Percentiles rank a stretch among this genome's conserved stretches.
Conservation (phyloP, 1,284 basidiomycete genomes). For the Filobasidium uniguttulatum region DNA sequence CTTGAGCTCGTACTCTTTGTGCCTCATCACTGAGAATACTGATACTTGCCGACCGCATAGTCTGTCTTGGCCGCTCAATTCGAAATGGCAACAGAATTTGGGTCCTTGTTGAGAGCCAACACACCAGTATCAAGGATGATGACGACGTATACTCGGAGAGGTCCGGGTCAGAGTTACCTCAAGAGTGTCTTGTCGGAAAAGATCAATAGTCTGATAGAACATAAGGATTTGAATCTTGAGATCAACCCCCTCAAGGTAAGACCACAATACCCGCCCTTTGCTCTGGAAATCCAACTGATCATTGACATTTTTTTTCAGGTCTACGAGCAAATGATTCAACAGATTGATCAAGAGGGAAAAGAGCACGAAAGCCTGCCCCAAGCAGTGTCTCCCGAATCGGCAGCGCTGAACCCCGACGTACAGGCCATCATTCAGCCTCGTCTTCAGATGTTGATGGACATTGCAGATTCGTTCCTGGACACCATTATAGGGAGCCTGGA, state of each 20-base stretch:
- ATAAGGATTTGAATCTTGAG: conserved; percentile 95
- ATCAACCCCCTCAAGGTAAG: conserved; percentile 92
- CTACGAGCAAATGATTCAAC: conserved; percentile 94
- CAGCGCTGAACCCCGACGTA: conserved; percentile 81
- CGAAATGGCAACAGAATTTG: conserved; percentile 95
- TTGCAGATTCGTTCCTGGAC: conserved; percentile 87
- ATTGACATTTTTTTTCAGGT: conserved; percentile 43
- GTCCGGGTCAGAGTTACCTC: conserved; percentile 93
- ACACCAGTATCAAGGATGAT: conserved; percentile 99
- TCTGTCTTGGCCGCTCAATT: conserved; percentile 96
- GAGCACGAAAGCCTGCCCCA: conserved; percentile 79
- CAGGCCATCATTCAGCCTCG: conserved; percentile 94
- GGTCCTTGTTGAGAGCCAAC: conserved; percentile 89
- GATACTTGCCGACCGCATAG: conserved; percentile 36
- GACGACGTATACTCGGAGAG: conserved; percentile 97
- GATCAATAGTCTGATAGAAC: conserved; percentile 95
- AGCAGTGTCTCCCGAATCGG: conserved; percentile 84
- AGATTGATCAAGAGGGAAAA: conserved; percentile 87
- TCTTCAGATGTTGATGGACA: conserved; percentile 96
- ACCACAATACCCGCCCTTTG: background rate
- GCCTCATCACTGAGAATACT: background rate
- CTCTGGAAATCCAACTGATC: background rate
- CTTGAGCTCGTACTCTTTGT: background rate
- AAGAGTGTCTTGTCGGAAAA: conserved; percentile 92
- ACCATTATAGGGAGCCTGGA: conserved; percentile 99